These are phyloP conservation scores for Barbarea vulgaris DNA, from an alignment of 345 rosid species.

Conservation along the genomic window DNA sequence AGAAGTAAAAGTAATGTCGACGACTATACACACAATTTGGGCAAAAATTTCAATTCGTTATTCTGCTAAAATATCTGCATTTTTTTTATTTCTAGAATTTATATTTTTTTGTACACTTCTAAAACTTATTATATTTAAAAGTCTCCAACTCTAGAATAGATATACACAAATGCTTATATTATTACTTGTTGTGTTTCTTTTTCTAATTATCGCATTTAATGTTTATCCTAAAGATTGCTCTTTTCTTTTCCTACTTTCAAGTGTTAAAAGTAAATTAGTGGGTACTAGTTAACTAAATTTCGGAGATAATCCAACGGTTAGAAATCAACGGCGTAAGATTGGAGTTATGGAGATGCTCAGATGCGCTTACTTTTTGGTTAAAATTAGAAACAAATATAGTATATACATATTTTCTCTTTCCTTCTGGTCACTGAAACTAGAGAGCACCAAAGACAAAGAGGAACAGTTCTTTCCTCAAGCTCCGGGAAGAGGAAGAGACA, in stretches of 20 bases:
- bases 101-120: not conserved
- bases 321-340: constrained; percentile 27
- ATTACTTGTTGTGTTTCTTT: not conserved
- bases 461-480: constrained; percentile 21
- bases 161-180: not conserved
- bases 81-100: not conserved
- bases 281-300: constrained; percentile 1
- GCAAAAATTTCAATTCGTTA: not conserved
- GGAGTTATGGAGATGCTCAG: constrained; percentile 34
- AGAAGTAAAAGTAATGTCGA: constrained; percentile 20
- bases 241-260: not conserved
- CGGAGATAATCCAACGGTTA: constrained; percentile 31
- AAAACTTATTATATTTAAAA: not conserved
- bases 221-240: not conserved
- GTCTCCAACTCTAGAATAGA: not conserved
- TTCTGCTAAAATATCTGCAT: not conserved
- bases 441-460: constrained; percentile 4
- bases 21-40: not conserved
- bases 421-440: constrained; percentile 34
- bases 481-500: not conserved
- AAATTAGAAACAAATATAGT: constrained; percentile 30
- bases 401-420: constrained; percentile 18
- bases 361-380: constrained; percentile 32
- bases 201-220: not conserved
- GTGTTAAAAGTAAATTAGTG: not conserved